Conservation (phyloP, 2,329 filamentous ascomycete genomes). For the Ambrosiella cleistominuta region DNA sequence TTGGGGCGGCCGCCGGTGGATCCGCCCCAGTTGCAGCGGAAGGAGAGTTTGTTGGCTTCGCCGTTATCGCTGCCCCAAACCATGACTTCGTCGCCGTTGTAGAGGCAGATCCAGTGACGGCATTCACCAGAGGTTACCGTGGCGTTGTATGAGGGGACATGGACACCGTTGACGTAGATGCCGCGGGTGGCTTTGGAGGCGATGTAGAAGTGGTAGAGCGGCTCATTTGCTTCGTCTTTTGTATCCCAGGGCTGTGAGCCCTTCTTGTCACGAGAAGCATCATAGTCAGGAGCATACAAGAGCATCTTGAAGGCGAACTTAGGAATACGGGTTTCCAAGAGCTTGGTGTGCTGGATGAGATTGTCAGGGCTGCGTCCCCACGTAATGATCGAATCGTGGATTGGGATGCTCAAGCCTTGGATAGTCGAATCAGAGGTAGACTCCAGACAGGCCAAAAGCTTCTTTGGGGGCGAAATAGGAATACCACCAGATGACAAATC, state of each 20-base stretch:
- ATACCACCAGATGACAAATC: background rate
- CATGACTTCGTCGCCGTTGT: constrained; percentile 60
- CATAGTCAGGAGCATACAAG: constrained; percentile 53
- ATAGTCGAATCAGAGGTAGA: constrained; percentile 49
- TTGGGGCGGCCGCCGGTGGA: constrained; percentile 22
- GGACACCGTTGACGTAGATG: constrained; percentile 59
- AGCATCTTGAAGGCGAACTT: constrained; percentile 67
- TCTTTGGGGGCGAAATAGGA: background rate
- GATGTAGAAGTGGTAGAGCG: constrained; percentile 52
- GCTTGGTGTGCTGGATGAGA: constrained; percentile 46
- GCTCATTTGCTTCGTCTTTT: constrained; percentile 22
- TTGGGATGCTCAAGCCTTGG: constrained; percentile 40
- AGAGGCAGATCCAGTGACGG: constrained; percentile 47
- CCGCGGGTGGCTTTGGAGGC: constrained; percentile 62
- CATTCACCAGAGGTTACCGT: constrained; percentile 38
- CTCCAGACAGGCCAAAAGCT: constrained; percentile 26
- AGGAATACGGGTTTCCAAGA: constrained; percentile 53
- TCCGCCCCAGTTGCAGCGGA: constrained; percentile 39
- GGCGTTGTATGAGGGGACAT: constrained; percentile 38
- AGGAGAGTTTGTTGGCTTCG: constrained; percentile 28
- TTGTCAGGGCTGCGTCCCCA: constrained; percentile 62
- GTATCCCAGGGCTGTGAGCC: constrained; percentile 26
- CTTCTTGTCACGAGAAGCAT: constrained; percentile 36
- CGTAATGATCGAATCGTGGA: constrained; percentile 50
- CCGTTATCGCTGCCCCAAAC: constrained; percentile 41